Evolutionary conservation across 495 filamentous ascomycete genomes (phyloP), one percentile per base, ranked within the genome.

Genomic region (Xylaria cubensis): DNA sequence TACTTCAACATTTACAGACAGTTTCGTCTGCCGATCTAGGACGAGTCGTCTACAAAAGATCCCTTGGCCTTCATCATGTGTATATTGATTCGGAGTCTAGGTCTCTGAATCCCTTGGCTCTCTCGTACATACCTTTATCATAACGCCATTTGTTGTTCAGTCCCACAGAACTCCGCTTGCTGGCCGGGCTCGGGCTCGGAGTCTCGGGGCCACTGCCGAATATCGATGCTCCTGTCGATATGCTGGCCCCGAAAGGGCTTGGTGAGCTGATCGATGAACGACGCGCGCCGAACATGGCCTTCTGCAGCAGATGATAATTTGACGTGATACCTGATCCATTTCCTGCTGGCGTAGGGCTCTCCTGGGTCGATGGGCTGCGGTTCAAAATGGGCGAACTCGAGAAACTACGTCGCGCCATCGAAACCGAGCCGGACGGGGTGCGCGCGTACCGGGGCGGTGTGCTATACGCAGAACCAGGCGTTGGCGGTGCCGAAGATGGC

Each of bases 141-240:
- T 97, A 99, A 51, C 97, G 81, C 95, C 95, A 99, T 82, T 92
- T 94, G 80, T 88, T 97, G 74, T 93, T 97, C 74, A 97, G 77
- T 15, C 88, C 86, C 50, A 98, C 85, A 65, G 87, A 92, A 34
- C 88, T 88, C 46, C 91, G 86, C 81, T 92, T 94, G 29, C 88
- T 88, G 7, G 90, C 87, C 53, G 90, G 93, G 58, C 90, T 93
- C 8, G 91, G 93, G 61, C 87, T 84, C 0, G 89, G 80, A 72
- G 69, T 73, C 21, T 80, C 80, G 8, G 80, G 79, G 3, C 78
- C 79, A 24, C 77, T 76, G 76, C 80, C 81, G 73, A 80, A 83
- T 71, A 84, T 79, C 39, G 84, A 84, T n/a, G 84, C 84, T 39
- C 85, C 84, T 24, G 88, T 87, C 69, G 71, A 73, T 53, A 68